Evolutionary conservation across 2,329 filamentous ascomycete species (phyloP), one percentile per base, ranked within the genome.

Genomic region (Penicillium sp.): DNA sequence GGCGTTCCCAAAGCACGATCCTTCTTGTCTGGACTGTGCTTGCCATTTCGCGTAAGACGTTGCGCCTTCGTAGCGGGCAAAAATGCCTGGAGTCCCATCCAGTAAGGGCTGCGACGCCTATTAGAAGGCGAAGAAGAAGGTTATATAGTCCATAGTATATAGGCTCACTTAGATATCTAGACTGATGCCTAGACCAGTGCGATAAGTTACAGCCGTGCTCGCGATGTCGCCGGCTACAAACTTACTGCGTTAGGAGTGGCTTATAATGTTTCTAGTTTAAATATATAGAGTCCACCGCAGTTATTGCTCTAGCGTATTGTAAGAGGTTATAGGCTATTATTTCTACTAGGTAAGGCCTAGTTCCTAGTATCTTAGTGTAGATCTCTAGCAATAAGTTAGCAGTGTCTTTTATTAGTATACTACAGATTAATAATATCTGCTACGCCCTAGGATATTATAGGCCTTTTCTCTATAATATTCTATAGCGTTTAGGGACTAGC

Each of bases 161-260:
- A 10, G 30, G 33, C 9, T 18, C 4, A 19, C 25, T 27, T 18
- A 31, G n/a, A 23, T 28, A 13, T 11, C 10, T 7, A 8, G 16
- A 6, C 19, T 39, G 20, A 44, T 26, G 23, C 23, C 33, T 25
- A 33, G 25, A 32, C 19, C 26, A 60, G 57, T 60, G 57, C 18
- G 57, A 60, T 32, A 51, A 58, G 33, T 34, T 43, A 7, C 47
- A 54, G 27, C 56, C 57, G 9, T 60, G 56, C 31, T 45, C 53
- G 4, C 43, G 57, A 30, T 60, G 56, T 34, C 9, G 32, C 7
- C 48, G 56, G 18, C 46, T 58, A 15, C 41, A 52, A 4, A 44
- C 57, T 6, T 31, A 31, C 2, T 60, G 56, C 26, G 20, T 53
- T 4, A 54, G 57, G 3, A 49, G 45, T 27, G 57, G 57, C 4